Percentiles rank a stretch among this genome's conserved stretches.
phyloP scores from a whole-genome alignment of 108 stramenopile species.

The Nitzschia inconspicua region DNA sequence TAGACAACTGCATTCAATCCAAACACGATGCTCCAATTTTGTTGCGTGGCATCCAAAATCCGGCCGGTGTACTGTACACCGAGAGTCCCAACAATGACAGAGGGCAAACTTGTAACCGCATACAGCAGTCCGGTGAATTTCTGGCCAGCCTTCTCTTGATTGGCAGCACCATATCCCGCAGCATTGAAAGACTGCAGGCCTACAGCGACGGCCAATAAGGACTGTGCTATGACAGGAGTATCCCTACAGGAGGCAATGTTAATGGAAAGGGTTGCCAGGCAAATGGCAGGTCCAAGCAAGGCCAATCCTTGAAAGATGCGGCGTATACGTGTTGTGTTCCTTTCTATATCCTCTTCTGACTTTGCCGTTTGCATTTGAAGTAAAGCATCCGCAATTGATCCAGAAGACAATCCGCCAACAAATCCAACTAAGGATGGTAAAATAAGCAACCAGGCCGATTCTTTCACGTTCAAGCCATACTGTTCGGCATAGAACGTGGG shows the following conservation, averaged over 20 bases:
- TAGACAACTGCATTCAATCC: constrained; percentile 57
- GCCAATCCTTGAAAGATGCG: constrained; percentile 78
- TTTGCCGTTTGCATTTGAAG: constrained; percentile 26
- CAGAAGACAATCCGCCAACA: constrained; percentile 66
- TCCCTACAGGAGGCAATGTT: constrained; percentile 42
- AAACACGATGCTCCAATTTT: constrained; percentile 70
- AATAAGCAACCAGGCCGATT: constrained; percentile 67
- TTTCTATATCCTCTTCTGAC: constrained; percentile 24
- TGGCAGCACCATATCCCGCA: constrained; percentile 73
- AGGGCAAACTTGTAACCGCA: constrained; percentile 61
- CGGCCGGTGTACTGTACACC: constrained; percentile 62
- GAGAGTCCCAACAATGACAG: constrained; percentile 67
- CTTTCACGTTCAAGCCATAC: constrained; percentile 72
- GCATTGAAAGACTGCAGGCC: constrained; percentile 71
- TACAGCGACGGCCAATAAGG: constrained; percentile 49
- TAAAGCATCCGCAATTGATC: constrained; percentile 58
- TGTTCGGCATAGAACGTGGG: constrained; percentile 87
- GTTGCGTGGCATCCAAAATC: constrained; percentile 59
- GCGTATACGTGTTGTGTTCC: constrained; percentile 51
- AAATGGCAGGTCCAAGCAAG: constrained; percentile 72
- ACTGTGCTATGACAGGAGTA: constrained; percentile 46
- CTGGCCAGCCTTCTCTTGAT: constrained; percentile 80
- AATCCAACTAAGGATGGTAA: constrained; percentile 75
- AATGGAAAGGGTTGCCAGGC: constrained; percentile 49
- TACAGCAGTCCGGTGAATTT: constrained; percentile 76